Conservation (phyloP, 1,139 yeast species). For the Zygosaccharomyces pseudobailii region DNA sequence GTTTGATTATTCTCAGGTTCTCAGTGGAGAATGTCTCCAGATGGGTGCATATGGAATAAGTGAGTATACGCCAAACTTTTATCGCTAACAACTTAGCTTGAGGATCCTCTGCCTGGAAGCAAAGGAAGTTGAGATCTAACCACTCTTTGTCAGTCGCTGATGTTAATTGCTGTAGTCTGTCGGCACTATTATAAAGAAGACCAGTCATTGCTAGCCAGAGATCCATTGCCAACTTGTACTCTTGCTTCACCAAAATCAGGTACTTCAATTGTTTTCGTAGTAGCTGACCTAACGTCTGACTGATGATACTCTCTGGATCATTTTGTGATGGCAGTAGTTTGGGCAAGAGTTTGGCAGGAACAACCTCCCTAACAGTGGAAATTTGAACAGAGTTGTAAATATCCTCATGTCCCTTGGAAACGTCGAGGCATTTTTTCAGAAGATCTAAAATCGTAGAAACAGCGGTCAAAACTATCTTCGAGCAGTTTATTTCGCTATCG, state of each 20-base stretch:
- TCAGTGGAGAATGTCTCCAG: conserved; percentile 1
- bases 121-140: conserved; percentile 20
- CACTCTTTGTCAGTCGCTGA: conserved; percentile 15
- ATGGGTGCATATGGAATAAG: conserved; percentile 19
- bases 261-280: conserved; percentile 17
- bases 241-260: conserved; percentile 16
- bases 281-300: conserved; percentile 17
- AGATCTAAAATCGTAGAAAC: conserved; percentile 25
- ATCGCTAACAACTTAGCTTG: conserved; percentile 18
- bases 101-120: conserved; percentile 12
- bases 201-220: conserved; percentile 30
- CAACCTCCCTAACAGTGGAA: conserved; percentile 2
- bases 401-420: conserved; percentile 8
- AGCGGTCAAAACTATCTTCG: conserved; percentile 19
- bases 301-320: not conserved
- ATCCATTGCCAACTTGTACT: conserved; percentile 28
- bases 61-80: conserved; percentile 29
- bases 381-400: conserved; percentile 13
- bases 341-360: conserved; percentile 12
- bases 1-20: conserved; percentile 3
- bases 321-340: conserved; percentile 1
- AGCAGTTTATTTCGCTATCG: conserved; percentile 20
- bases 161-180: conserved; percentile 9
- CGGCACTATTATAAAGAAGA: conserved; percentile 20
- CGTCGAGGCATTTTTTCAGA: conserved; percentile 21